phyloP scores from a whole-genome alignment of 148 eudicot species.

The Rhododendron kiyosumense region DNA sequence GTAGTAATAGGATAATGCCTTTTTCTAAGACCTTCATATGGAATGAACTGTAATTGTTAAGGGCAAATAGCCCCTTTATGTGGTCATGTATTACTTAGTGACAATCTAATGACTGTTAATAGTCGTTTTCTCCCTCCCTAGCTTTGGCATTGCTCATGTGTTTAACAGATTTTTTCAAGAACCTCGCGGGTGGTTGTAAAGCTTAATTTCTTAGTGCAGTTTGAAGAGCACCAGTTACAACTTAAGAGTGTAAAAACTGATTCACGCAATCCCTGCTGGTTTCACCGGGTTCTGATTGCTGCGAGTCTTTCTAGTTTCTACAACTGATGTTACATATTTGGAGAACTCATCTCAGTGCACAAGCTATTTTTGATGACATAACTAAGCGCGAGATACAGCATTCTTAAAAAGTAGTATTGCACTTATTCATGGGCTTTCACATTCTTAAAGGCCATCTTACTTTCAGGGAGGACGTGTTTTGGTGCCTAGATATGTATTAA shows the following conservation, averaged over 20 bases:
- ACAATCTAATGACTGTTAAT: background rate
- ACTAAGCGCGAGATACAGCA: background rate
- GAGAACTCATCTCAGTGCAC: background rate
- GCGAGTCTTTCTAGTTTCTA: background rate
- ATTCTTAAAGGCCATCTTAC: background rate
- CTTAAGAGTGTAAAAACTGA: background rate
- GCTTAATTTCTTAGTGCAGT: background rate
- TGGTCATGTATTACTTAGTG: background rate
- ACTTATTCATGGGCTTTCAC: background rate
- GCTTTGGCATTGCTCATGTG: background rate
- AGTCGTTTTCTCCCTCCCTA: background rate
- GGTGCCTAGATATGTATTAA: background rate
- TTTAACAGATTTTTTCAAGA: background rate
- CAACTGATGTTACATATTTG: background rate
- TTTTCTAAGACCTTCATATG: background rate
- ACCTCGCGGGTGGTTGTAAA: background rate
- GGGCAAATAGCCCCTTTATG: background rate
- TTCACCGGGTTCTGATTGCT: background rate
- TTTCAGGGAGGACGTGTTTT: background rate
- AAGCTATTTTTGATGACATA: background rate
- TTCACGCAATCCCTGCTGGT: background rate
- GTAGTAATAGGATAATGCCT: background rate
- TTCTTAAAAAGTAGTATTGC: background rate
- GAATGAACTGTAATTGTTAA: background rate
- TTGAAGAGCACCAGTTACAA: background rate